These are phyloP conservation scores for Hamigera avellanea DNA, from an alignment of 495 filamentous ascomycete species.

Conservation along the genomic window DNA sequence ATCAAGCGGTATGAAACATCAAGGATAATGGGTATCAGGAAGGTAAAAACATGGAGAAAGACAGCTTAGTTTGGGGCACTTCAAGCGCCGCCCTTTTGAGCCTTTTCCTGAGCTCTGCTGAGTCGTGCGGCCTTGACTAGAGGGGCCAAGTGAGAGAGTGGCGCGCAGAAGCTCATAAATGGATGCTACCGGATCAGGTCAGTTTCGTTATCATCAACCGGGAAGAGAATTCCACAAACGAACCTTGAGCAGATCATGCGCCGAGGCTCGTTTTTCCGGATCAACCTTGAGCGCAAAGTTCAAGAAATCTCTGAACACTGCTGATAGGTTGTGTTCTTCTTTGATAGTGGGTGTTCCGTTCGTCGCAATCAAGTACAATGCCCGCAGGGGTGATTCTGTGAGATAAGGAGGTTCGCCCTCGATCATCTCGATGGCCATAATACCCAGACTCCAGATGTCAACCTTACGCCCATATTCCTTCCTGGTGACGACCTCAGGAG, in stretches of 20 bases:
- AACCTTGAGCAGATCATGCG: slow-evolving; percentile 85
- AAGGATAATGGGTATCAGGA: slow-evolving; percentile 32
- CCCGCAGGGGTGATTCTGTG: slow-evolving; percentile 86
- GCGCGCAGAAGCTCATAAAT: slow-evolving; percentile 71
- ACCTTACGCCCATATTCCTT: slow-evolving; percentile 98
- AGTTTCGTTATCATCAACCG: no score
- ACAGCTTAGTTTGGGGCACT: slow-evolving; percentile 8
- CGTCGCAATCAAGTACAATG: slow-evolving; percentile 91
- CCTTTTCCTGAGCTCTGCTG: slow-evolving; percentile 75
- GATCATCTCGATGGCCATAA: slow-evolving; percentile 99
- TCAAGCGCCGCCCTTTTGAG: slow-evolving; percentile 41
- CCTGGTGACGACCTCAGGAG: slow-evolving; percentile 89
- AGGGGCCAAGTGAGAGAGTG: slow-evolving; percentile 63
- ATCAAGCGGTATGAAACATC: slow-evolving; percentile 23
- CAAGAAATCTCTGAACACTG: slow-evolving; percentile 80
- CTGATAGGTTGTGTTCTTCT: slow-evolving; percentile 71
- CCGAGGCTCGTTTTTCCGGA: slow-evolving; percentile 89
- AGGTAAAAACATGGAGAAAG: slow-evolving; percentile 15
- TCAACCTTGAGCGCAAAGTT: slow-evolving; percentile 88
- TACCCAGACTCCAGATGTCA: slow-evolving; percentile 96
- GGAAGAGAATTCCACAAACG: slow-evolving; percentile 13
- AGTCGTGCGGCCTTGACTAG: slow-evolving; percentile 77
- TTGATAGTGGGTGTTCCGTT: slow-evolving; percentile 95
- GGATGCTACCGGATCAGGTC: slow-evolving; percentile 51
- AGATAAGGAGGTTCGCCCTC: slow-evolving; percentile 96